Percentiles rank a stretch among this genome's conserved stretches.
These are phyloP conservation scores for Arabidopsis arenosa DNA, from an alignment of 345 rosid genomes.

Conservation along the genomic window DNA sequence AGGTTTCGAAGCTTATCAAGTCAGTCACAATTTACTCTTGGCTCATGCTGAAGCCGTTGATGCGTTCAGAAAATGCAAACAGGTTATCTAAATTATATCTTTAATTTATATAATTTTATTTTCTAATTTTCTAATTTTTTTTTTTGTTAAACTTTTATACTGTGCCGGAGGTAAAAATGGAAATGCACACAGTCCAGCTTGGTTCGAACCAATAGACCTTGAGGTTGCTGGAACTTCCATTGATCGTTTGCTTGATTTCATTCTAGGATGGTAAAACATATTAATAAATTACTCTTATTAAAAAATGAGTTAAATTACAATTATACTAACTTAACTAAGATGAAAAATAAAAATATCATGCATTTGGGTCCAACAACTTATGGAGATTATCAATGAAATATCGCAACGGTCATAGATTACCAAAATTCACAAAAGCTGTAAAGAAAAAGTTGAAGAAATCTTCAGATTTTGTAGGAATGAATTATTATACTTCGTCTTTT, in stretches of 20 bases:
- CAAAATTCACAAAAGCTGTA: conserved; percentile 46
- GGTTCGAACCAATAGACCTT: conserved; percentile 44
- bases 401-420: conserved; percentile 49
- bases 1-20: conserved; percentile 44
- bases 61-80: conserved; percentile 27
- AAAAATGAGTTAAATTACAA: no score
- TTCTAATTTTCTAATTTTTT: background rate
- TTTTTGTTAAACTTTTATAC: background rate
- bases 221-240: conserved; percentile 22
- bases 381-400: conserved; percentile 54
- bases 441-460: conserved; percentile 46
- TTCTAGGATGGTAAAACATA: conserved; percentile 39
- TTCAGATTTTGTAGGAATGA: conserved; percentile 53
- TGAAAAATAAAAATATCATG: no score
- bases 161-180: conserved; percentile 44
- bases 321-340: no score
- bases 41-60: conserved; percentile 38
- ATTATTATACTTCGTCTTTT: conserved; percentile 51
- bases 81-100: conserved; percentile 10
- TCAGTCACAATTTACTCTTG: conserved; percentile 40
- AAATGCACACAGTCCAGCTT: conserved; percentile 44
- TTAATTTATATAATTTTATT: no score
- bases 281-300: no score
- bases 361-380: conserved; percentile 48
- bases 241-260: conserved; percentile 43